Percentiles rank a stretch among this genome's conserved stretches.
Evolutionary conservation across 1,284 basidiomycete genomes (phyloP).

Genomic region (Tylopilus sp.): DNA sequence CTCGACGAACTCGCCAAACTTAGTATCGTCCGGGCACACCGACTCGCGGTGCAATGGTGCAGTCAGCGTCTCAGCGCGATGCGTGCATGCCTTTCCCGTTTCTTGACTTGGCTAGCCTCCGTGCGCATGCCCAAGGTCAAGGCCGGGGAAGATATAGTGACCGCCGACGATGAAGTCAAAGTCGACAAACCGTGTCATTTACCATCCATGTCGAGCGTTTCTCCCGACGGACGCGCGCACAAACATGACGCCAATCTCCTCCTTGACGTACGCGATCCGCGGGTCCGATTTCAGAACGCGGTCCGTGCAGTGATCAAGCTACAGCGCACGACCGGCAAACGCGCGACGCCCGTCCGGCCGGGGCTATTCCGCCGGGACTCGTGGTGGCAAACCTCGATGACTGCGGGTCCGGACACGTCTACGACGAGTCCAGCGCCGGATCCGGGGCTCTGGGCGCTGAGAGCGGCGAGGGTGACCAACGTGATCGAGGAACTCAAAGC

Average conservation of each 20-base stretch:
- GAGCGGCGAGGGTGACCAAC: slow-evolving; percentile 50
- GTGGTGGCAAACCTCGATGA: slow-evolving; percentile 28
- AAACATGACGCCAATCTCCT: slow-evolving; percentile 16
- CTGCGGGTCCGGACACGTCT: slow-evolving; percentile 19
- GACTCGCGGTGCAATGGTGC: slow-evolving; percentile 25
- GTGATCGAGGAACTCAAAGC: slow-evolving; percentile 55
- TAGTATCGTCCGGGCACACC: slow-evolving; percentile 35
- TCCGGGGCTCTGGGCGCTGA: slow-evolving; percentile 38
- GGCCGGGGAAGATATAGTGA: not conserved
- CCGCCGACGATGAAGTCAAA: not conserved
- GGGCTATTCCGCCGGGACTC: slow-evolving; percentile 28
- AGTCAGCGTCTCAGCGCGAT: slow-evolving; percentile 9
- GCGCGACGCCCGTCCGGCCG: slow-evolving; percentile 14
- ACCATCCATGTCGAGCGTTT: slow-evolving; percentile 9
- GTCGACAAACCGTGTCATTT: not conserved
- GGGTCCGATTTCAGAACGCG: slow-evolving; percentile 33
- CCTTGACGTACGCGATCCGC: slow-evolving; percentile 25
- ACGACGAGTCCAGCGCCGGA: slow-evolving; percentile 35
- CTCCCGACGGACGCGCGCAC: not conserved
- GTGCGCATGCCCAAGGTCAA: not conserved
- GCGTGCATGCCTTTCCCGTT: slow-evolving; percentile 6
- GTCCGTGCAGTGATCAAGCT: slow-evolving; percentile 31
- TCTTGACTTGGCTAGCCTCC: slow-evolving; percentile 14
- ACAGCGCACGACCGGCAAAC: slow-evolving; percentile 30
- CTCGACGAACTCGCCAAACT: slow-evolving; percentile 41